Base-by-base conservation (phyloP, 768 basidiomycete genomes). In the Tulasnella sp. region DNA sequence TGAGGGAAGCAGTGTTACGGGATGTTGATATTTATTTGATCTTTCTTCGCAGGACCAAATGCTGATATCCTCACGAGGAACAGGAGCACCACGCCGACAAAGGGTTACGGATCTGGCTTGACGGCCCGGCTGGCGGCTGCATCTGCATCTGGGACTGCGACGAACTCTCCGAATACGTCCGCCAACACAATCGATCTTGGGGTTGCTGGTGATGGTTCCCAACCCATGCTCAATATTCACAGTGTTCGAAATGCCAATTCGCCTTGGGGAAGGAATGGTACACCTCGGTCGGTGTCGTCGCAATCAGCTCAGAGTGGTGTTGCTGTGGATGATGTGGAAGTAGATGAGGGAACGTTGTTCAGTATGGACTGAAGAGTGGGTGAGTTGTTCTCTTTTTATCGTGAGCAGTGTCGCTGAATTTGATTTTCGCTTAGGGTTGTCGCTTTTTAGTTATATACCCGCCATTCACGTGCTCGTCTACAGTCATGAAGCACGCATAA, bases 281-380 rank as follows among this genome's bases (percentile, higher is more conserved):
- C n/a, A n/a, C n/a, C n/a, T 29, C 27, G 21, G 48, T 17, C 7
- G 23, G 48, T 7, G 17, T 43, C 17, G n/a, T n/a, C 29, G 48
- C 21, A 35, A 49, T n/a, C 48, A 35, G n/a, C n/a, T 49, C 21
- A 5, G 48, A 29, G 17, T 12, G 25, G 29, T 21, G 32, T n/a
- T 4, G 49, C 32, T 2, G 35, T 25, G 25, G 42, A 46, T 19
- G 42, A 57, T 32, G 55, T 46, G 25, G 55, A 57, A 15, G 55
- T 49, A 27, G 55, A 57, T 32, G 55, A 45, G 29, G 55, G 55
- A 31, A 57, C 55, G 12, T 37, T 57, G 5, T 57, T 57, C 55
- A 46, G 32, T 23, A 57, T 57, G 55, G 55, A 57, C 48, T 57
- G 23, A 57, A 25, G n/a, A n/a, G n/a, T n/a, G 19, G 12, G 37